Conservation (phyloP, 345 rosid species). For the Boechera retrofracta region DNA sequence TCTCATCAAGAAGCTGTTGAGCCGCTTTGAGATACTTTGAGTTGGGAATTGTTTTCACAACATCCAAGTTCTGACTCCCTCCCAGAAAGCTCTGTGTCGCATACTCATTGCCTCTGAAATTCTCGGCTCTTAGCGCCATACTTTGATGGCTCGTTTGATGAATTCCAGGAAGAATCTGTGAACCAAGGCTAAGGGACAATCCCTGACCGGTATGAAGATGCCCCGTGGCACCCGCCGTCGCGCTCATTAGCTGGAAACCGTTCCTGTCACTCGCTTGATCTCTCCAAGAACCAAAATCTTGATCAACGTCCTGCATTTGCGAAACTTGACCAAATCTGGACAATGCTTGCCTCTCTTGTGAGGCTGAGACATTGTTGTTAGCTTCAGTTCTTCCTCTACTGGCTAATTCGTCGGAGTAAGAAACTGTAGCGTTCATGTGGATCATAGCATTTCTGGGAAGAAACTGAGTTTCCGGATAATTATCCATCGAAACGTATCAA, state of each 20-base stretch:
- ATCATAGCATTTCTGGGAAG: constrained; percentile 29
- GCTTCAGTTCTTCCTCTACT: constrained; percentile 46
- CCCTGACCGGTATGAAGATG: constrained; percentile 59
- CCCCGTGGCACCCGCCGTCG: constrained; percentile 52
- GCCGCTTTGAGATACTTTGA: constrained; percentile 91
- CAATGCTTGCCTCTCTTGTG: constrained; percentile 70
- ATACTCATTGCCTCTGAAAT: constrained; percentile 61
- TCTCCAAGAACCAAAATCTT: constrained; percentile 63
- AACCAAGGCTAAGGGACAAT: constrained; percentile 84
- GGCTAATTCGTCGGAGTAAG: constrained; percentile 44
- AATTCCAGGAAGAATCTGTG: constrained; percentile 60
- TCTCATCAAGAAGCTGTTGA: constrained; percentile 91
- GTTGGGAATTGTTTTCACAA: constrained; percentile 65
- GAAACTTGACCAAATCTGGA: constrained; percentile 57
- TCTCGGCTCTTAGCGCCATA: constrained; percentile 46
- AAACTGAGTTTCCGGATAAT: constrained; percentile 29
- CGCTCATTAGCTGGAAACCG: constrained; percentile 68
- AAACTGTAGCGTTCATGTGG: constrained; percentile 39
- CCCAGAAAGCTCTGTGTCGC: constrained; percentile 60
- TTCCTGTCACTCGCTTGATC: constrained; percentile 58
- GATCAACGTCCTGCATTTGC: constrained; percentile 60
- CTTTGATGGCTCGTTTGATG: constrained; percentile 31
- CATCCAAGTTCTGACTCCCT: constrained; percentile 33
- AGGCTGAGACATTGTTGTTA: constrained; percentile 41
- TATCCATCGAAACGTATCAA: constrained; percentile 28